Base-by-base conservation (phyloP, 352 stramenopile species). In the Globisporangium uncinulatum region DNA sequence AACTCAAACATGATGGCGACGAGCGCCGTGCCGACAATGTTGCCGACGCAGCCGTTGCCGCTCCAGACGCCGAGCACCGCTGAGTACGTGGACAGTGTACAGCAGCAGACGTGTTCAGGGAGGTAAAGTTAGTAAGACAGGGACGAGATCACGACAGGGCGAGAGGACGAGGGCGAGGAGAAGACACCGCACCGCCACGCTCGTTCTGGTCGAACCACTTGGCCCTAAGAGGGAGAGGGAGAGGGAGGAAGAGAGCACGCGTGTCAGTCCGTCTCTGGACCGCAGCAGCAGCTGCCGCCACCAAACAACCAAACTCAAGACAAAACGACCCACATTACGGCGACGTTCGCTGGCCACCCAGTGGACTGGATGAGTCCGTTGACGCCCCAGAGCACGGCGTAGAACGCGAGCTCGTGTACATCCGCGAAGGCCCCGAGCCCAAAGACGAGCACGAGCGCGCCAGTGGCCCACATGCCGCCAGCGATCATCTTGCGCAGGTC, bases 31-130 rank as follows among this genome's bases (percentile, higher is more conserved):
- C 94, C 94, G 45, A 96, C 85, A 60, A 98, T 97, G 70, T 99
- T 97, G 44, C 96, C 96, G 31, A 96, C 82, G 69, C 97, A 99
- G 46, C 96, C 94, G 70, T 99, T 97, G 55, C 94, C 97, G 52
- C 94, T 98, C 95, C 94, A 98, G 49, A 98, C 81, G 7, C 94
- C 94, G 62, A 98, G 96, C 39, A 98, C 74, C 2, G 83, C 83
- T 96, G 66, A 51, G 66, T 6, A 31, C 0, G 41, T 7, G 54
- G 29, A 43, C 3, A 56, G 34, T 32, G 51, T 21, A 51, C 10
- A 39, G 44, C 17, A 36, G 54, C 19, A 59, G 37, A 29, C 24
- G 24, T 29, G 24, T 29, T 29, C 24, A 29, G 24, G 24, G 24
- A 29, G 24, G 24, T 29, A 4, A 29, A 4, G 24, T 4, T 4